Evolutionary conservation across 176 grass and related monocot species (phyloP).

Genomic region (Triticum turgidum): DNA sequence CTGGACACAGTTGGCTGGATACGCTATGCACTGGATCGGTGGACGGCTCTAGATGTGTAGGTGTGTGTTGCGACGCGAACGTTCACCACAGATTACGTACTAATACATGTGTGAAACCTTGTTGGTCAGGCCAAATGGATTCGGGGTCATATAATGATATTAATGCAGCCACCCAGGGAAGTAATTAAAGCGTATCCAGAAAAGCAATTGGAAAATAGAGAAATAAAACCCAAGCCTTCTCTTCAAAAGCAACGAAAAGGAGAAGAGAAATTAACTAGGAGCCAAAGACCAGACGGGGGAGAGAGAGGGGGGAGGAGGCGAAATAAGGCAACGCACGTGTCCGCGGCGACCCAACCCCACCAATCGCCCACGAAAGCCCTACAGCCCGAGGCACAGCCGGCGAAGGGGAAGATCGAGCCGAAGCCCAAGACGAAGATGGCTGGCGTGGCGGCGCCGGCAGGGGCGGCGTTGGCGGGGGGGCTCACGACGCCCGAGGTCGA

Average conservation of each 20-base stretch:
- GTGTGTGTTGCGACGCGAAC: too few species aligned
- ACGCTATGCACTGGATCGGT: too few species aligned
- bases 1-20: too few species aligned
- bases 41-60: too few species aligned
- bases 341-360: not conserved
- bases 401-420: not conserved
- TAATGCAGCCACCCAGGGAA: not conserved
- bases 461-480: not conserved
- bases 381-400: not conserved
- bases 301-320: not conserved
- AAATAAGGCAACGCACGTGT: conserved; percentile 22
- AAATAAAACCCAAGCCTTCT: not conserved
- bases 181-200: not conserved
- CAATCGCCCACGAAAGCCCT: conserved; percentile 31
- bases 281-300: not conserved
- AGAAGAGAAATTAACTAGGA: not conserved
- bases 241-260: not conserved
- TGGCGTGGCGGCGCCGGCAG: too few species aligned
- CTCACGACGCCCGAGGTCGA: conserved; percentile 50
- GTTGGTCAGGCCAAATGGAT: not conserved
- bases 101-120: too few species aligned
- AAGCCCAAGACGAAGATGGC: not conserved
- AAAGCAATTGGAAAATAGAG: not conserved
- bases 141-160: not conserved
- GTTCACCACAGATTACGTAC: too few species aligned